A percentile compares a stretch with the other conserved stretches of the same genome.
Evolutionary conservation across 345 rosid species (phyloP).

Genomic region (Populus euphratica): DNA sequence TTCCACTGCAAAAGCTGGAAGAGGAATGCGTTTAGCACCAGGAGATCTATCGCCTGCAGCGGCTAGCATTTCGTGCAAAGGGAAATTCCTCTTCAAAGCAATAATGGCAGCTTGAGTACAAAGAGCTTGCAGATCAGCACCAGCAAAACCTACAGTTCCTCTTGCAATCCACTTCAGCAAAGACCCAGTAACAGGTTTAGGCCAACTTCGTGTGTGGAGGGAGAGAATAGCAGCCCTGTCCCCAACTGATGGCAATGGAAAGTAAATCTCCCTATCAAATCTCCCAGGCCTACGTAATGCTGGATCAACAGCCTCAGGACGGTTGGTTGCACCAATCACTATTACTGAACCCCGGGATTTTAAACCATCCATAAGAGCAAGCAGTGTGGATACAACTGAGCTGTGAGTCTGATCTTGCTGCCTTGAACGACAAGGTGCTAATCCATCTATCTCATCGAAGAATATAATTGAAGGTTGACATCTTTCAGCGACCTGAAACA

Average conservation of each 20-base stretch:
- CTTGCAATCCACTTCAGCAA: constrained; percentile 81
- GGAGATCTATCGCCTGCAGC: constrained; percentile 58
- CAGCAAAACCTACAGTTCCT: constrained; percentile 89
- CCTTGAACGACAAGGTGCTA: constrained; percentile 84
- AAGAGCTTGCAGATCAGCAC: constrained; percentile 97
- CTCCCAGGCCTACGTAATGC: constrained; percentile 99
- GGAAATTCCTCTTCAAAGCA: constrained; percentile 89
- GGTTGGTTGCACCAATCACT: constrained; percentile 98
- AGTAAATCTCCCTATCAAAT: constrained; percentile 91
- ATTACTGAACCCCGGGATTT: constrained; percentile 97
- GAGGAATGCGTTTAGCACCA: constrained; percentile 56
- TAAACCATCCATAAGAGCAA: constrained; percentile 88
- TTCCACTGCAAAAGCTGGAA: constrained; percentile 75
- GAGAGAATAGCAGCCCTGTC: constrained; percentile 88
- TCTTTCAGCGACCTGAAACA: constrained; percentile 98
- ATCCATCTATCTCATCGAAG: constrained; percentile 98
- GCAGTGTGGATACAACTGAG: constrained; percentile 97
- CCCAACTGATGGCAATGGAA: constrained; percentile 81
- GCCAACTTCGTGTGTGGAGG: constrained; percentile 90
- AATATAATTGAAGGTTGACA: constrained; percentile 96
- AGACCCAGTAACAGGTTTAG: constrained; percentile 77
- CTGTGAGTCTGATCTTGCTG: constrained; percentile 98
- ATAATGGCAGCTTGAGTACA: constrained; percentile 90
- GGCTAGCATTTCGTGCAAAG: constrained; percentile 74
- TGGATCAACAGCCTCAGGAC: constrained; percentile 97